phyloP scores from a whole-genome alignment of 2,329 filamentous ascomycete genomes.

The Seiridium cupressi region DNA sequence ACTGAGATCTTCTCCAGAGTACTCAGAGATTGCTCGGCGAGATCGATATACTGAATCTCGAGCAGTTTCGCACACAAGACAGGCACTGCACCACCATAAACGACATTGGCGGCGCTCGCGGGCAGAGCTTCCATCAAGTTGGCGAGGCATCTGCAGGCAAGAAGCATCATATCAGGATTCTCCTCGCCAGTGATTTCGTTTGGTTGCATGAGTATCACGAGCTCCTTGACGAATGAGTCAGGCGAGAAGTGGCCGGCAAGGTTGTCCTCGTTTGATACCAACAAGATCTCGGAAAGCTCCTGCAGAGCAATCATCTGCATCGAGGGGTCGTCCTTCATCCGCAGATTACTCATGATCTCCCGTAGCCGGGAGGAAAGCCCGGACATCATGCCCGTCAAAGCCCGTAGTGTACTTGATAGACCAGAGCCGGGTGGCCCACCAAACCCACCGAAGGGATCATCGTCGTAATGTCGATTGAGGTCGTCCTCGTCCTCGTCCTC shows the following conservation, averaged over 20 bases:
- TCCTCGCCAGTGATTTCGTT: constrained; percentile 80
- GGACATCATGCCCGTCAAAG: constrained; percentile 88
- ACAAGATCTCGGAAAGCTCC: constrained; percentile 86
- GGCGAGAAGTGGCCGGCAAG: constrained; percentile 92
- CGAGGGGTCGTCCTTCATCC: constrained; percentile 80
- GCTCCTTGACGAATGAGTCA: constrained; percentile 91
- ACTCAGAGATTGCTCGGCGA: constrained; percentile 94
- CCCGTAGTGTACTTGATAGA: constrained; percentile 78
- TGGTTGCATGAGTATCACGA: constrained; percentile 88
- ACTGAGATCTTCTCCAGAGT: constrained; percentile 97
- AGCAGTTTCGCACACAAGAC: constrained; percentile 92
- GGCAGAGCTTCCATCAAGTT: constrained; percentile 98
- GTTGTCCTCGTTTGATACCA: constrained; percentile 96
- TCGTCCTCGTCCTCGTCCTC: constrained; percentile 52
- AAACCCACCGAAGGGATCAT: constrained; percentile 64
- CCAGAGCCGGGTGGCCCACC: constrained; percentile 64
- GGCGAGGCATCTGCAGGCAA: constrained; percentile 91
- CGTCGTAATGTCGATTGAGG: constrained; percentile 62
- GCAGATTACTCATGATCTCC: constrained; percentile 72
- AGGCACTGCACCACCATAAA: constrained; percentile 95
- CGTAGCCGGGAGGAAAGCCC: constrained; percentile 78
- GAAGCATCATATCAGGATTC: constrained; percentile 94
- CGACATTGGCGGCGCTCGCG: constrained; percentile 88
- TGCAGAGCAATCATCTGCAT: constrained; percentile 89
- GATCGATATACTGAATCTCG: constrained; percentile 94